phyloP scores from a whole-genome alignment of 495 filamentous ascomycete species.

The Penicillium bovifimosum region DNA sequence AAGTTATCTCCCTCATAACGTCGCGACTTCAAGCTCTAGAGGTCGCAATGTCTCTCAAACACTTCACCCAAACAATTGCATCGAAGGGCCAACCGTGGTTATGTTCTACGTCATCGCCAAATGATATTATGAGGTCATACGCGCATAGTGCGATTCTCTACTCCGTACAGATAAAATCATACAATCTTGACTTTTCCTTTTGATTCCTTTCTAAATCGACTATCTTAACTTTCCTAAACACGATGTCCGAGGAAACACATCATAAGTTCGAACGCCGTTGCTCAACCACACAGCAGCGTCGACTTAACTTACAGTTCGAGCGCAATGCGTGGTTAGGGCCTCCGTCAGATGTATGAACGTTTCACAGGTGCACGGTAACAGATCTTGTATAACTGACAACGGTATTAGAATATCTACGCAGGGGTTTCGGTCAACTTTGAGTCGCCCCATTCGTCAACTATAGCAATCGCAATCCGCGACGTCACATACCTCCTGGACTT shows the following conservation, averaged over 20 bases:
- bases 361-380: not conserved
- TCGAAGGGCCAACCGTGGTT: conserved; percentile 2
- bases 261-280: conserved; percentile 25
- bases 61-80: not conserved
- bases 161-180: not conserved
- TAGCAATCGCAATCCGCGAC: conserved; percentile 71
- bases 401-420: conserved; percentile 54
- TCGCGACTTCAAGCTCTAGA: too few species aligned
- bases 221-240: not conserved
- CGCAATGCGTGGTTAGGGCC: conserved; percentile 21
- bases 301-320: conserved; percentile 21
- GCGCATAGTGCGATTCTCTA: not conserved
- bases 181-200: not conserved
- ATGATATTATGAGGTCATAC: not conserved
- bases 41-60: not conserved
- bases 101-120: conserved; percentile 9
- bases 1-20: too few species aligned
- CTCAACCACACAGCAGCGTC: conserved; percentile 31
- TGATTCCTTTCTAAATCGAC: not conserved
- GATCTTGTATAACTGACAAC: not conserved
- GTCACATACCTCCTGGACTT: conserved; percentile 75
- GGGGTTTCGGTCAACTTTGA: conserved; percentile 54
- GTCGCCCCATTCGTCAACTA: conserved; percentile 44
- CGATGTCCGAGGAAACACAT: conserved; percentile 9
- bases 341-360: conserved; percentile 17